A percentile compares a stretch with the other conserved stretches of the same genome.
These are phyloP conservation scores for Trichoderma orchidacearum DNA, from an alignment of 495 filamentous ascomycete species.

Conservation along the genomic window DNA sequence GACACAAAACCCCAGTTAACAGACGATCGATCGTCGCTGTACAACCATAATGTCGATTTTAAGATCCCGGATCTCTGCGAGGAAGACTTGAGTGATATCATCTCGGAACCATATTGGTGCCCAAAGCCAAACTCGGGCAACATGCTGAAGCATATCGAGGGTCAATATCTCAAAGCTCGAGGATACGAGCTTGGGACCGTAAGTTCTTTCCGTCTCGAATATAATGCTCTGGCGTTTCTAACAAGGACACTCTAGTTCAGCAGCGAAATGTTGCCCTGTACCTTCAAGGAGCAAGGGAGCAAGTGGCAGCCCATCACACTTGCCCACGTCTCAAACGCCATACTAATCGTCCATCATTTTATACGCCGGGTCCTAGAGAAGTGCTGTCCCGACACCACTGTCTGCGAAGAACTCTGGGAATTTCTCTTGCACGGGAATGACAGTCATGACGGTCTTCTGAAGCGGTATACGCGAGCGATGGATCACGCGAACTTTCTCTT, in stretches of 20 bases:
- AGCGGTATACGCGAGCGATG: slow-evolving; percentile 7
- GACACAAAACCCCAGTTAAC: neutral
- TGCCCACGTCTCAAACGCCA: neutral
- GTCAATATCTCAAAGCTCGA: neutral
- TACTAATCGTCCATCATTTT: neutral
- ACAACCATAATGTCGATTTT: neutral
- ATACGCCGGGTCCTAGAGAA: neutral
- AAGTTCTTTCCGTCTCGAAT: neutral
- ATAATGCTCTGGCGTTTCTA: neutral
- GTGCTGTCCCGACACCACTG: neutral
- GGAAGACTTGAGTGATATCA: neutral
- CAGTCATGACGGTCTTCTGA: slow-evolving; percentile 5
- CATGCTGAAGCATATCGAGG: neutral
- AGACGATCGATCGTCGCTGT: neutral
- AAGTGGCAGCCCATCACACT: neutral
- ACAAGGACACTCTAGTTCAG: neutral
- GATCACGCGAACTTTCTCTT: slow-evolving; percentile 8
- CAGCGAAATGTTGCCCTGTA: neutral
- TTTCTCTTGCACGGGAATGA: neutral
- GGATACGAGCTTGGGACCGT: neutral
- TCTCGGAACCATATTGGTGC: neutral
- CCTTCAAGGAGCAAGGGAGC: neutral
- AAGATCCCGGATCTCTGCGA: neutral
- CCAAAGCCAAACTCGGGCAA: neutral
- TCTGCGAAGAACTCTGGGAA: neutral